Percentiles rank a stretch among this genome's conserved stretches.
These are phyloP conservation scores for Pseudoturritis turrita DNA, from an alignment of 345 rosid species.

Conservation along the genomic window DNA sequence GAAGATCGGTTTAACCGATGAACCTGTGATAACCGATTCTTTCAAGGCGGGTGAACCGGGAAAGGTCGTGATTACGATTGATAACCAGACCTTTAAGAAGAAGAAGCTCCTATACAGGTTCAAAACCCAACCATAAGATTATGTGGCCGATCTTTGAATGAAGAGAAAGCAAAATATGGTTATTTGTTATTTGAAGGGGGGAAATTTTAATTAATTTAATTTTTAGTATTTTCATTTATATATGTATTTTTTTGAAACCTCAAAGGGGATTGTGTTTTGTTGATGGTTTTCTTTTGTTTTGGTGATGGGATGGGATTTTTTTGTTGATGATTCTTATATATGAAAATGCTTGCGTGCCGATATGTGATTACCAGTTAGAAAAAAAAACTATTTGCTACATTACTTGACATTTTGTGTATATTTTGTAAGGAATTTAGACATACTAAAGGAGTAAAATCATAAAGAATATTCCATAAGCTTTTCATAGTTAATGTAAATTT, in stretches of 20 bases:
- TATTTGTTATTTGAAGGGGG: background rate
- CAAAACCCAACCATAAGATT: slow-evolving; percentile 48
- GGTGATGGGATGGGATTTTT: slow-evolving; percentile 23
- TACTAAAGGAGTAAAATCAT: too few species aligned
- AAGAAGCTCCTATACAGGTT: slow-evolving; percentile 82
- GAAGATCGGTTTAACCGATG: slow-evolving; percentile 48
- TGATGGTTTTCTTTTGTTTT: slow-evolving; percentile 23
- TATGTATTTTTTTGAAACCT: slow-evolving; percentile 11
- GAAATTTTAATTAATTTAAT: slow-evolving; percentile 2
- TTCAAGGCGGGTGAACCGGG: slow-evolving; percentile 69
- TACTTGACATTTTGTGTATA: background rate
- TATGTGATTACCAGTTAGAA: background rate
- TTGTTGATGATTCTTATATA: slow-evolving; percentile 23
- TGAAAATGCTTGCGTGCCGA: slow-evolving; percentile 26
- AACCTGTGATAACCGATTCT: slow-evolving; percentile 51
- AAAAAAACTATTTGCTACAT: background rate
- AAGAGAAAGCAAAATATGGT: background rate
- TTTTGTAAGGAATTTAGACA: too few species aligned
- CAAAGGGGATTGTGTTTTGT: slow-evolving; percentile 23
- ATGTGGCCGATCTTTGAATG: background rate
- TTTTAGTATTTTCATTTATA: slow-evolving; percentile 12
- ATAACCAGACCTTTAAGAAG: slow-evolving; percentile 72
- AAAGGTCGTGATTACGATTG: slow-evolving; percentile 60
- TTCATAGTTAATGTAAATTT: too few species aligned
- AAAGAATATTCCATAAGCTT: too few species aligned